Percentiles rank a stretch among this genome's conserved stretches.
Conservation (phyloP, 257 asterid species). For the Solanum okadae region DNA sequence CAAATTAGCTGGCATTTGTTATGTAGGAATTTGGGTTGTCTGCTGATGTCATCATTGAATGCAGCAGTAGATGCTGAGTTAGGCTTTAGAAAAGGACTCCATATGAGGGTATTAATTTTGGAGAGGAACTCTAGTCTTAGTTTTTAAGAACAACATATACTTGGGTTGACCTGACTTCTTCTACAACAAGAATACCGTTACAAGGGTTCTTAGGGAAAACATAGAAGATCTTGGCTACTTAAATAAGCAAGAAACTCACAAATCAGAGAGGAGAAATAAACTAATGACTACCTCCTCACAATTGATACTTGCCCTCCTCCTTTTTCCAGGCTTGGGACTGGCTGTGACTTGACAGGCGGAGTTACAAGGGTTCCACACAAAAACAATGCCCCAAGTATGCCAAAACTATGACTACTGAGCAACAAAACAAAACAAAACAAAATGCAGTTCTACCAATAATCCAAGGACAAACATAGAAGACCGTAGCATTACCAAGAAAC, state of each 20-base stretch:
- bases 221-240: not conserved
- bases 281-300: not conserved
- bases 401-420: not conserved
- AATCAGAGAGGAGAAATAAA: not conserved
- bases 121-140: not conserved
- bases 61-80: not conserved
- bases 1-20: not conserved
- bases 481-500: too few relatives aligned
- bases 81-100: not conserved
- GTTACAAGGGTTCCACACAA: not conserved
- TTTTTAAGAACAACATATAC: not conserved
- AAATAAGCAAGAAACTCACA: not conserved
- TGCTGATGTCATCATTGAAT: not conserved
- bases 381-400: not conserved
- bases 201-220: not conserved
- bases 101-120: not conserved
- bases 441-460: too few relatives aligned
- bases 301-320: not conserved
- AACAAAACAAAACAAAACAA: too few relatives aligned
- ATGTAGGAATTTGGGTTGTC: not conserved
- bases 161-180: not conserved
- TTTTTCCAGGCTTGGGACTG: not conserved
- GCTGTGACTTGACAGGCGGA: not conserved
- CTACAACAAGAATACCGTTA: not conserved
- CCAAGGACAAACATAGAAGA: too few relatives aligned